Base-by-base conservation (phyloP, 768 basidiomycete genomes). In the Glaciozyma martinii region DNA sequence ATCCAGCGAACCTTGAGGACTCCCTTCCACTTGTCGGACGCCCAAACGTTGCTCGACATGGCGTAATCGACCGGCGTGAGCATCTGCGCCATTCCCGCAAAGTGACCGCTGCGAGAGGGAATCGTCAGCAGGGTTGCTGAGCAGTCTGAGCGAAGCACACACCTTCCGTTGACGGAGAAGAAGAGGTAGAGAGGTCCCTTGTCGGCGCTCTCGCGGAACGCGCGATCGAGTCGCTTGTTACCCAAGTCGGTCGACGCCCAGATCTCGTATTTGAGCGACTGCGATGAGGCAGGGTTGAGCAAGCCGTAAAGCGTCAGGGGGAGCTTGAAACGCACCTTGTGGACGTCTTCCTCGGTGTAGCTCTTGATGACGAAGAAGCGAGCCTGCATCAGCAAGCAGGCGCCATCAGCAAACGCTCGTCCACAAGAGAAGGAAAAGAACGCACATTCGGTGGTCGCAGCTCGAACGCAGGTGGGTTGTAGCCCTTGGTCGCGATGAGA, bases 21-120 rank as follows among this genome's bases (percentile, higher is more conserved):
- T 29, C 95, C 95, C 77, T 99, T 98, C 95, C 95, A 99, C 76
- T 99, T 99, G 62, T 98, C 93, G 42, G 93, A 93, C 1, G 93
- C 93, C 95, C 95, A 99, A 25, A 99, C 95, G 1, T 88, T 97
- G 67, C 89, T 92, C 75, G 90, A 91, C 64, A 87, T 83, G 8
- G 88, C 87, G 76, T 98, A 93, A 76, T 98, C 94, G 44, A 98
- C 91, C 16, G 89, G 88, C 12, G 91, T 94, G 72, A 94, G 77
- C 94, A 98, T 97, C 78, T 95, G 92, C 2, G 94, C 94, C 84
- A 98, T 91, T 43, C 94, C 94, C 73, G 94, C 97, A 77, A 98
- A 98, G 76, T 98, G 94, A 0, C 94, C 92, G 71, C 90, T 90
- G 64, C 23, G 33, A n/a, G n/a, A n/a, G n/a, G n/a, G n/a, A 59